A percentile compares a stretch with the other conserved stretches of the same genome.
phyloP scores from a whole-genome alignment of 805 yeast species.

The Starmera pachycereana region DNA sequence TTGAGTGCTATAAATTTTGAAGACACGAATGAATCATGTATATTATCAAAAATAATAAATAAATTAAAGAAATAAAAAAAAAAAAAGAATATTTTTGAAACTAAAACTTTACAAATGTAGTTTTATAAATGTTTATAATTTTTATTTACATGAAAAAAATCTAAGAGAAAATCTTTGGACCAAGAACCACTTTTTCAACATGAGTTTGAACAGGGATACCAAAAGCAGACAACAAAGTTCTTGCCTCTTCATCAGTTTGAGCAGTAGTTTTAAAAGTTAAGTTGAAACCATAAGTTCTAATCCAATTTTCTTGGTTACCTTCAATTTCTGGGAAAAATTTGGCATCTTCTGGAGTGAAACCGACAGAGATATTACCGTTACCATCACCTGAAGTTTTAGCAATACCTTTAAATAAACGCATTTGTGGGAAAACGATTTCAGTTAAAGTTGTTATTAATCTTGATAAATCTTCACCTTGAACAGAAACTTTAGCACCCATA shows the following conservation, averaged over 20 bases:
- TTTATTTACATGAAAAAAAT: too few species aligned
- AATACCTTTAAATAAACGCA: slow-evolving; percentile 79
- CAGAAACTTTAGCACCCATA: slow-evolving; percentile 79
- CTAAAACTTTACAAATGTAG: too few species aligned
- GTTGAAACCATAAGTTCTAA: slow-evolving; percentile 77
- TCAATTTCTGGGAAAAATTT: slow-evolving; percentile 90
- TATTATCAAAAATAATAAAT: neutral
- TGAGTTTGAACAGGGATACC: slow-evolving; percentile 59
- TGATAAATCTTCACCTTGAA: slow-evolving; percentile 71
- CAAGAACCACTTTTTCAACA: too few species aligned
- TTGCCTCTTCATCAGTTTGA: slow-evolving; percentile 82
- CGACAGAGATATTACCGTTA: slow-evolving; percentile 79
- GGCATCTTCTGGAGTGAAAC: slow-evolving; percentile 67
- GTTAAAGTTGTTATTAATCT: slow-evolving; percentile 82
- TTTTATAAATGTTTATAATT: too few species aligned
- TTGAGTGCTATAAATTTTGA: slow-evolving; percentile 5
- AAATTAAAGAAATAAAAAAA: neutral
- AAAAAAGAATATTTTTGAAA: too few species aligned
- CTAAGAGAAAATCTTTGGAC: too few species aligned
- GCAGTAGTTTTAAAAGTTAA: slow-evolving; percentile 81
- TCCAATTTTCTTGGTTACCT: slow-evolving; percentile 82
- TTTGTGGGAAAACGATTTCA: slow-evolving; percentile 88
- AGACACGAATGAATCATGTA: neutral
- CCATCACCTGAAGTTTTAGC: slow-evolving; percentile 71
- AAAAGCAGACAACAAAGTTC: slow-evolving; percentile 68